These are phyloP conservation scores for Acaromyces ingoldii DNA, from an alignment of 1,284 basidiomycete species.

Conservation along the genomic window DNA sequence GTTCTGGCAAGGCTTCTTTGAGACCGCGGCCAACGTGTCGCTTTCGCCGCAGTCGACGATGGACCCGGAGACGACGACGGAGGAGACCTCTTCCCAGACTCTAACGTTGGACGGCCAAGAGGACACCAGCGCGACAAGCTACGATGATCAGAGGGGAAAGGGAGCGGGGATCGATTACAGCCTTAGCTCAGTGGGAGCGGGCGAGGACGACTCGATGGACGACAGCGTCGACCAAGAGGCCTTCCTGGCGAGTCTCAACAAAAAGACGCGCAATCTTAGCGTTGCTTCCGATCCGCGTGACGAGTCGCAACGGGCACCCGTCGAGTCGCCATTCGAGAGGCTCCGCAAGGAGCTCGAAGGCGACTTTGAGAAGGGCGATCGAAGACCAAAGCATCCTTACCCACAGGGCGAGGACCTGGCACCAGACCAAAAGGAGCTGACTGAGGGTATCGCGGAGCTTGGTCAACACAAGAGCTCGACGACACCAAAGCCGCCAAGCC, in stretches of 20 bases:
- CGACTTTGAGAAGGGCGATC: no score
- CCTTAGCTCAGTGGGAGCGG: no score
- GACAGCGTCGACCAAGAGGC: conserved; percentile 16
- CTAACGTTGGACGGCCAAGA: neutral
- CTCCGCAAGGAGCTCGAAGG: conserved; percentile 67
- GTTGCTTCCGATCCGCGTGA: neutral
- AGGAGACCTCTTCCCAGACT: neutral
- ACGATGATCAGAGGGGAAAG: no score
- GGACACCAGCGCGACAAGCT: neutral
- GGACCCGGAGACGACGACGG: neutral
- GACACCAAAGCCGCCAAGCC: no score
- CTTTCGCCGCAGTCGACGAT: conserved; percentile 52
- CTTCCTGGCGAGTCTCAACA: neutral
- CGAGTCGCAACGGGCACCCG: conserved; percentile 15
- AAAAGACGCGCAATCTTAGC: no score
- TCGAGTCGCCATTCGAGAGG: conserved; percentile 70
- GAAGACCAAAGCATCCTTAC: no score
- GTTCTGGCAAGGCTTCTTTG: conserved; percentile 96
- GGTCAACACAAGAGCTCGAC: no score
- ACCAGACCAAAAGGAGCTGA: no score
- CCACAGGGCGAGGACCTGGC: no score
- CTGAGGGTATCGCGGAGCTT: no score
- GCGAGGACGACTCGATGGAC: no score
- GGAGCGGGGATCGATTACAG: no score
- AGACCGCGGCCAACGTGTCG: conserved; percentile 77